phyloP scores from a whole-genome alignment of 2,329 filamentous ascomycete species.

The Aspergillus nomiae region DNA sequence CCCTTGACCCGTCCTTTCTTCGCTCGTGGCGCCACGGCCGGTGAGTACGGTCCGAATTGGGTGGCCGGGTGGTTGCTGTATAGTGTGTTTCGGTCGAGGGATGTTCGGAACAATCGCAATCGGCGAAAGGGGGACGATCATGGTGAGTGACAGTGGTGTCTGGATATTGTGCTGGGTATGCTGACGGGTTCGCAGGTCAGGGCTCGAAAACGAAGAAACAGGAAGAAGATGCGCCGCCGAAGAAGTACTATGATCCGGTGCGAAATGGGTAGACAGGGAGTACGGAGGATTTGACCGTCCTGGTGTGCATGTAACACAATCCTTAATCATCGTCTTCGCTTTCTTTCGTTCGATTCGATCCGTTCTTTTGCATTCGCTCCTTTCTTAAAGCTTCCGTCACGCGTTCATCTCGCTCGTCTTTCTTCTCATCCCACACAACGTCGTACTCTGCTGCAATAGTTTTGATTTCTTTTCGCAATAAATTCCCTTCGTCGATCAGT shows the following conservation, averaged over 20 bases:
- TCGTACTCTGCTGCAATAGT: constrained; percentile 83
- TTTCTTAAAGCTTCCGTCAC: constrained; percentile 57
- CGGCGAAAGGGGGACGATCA: constrained; percentile 39
- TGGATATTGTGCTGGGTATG: not conserved
- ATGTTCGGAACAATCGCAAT: constrained; percentile 50
- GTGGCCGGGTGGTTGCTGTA: constrained; percentile 50
- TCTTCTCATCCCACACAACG: constrained; percentile 81
- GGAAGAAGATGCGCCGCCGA: constrained; percentile 28
- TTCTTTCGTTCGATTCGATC: not conserved
- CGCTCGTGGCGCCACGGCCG: constrained; percentile 42
- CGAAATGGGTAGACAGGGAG: constrained; percentile 31
- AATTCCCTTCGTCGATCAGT: constrained; percentile 77
- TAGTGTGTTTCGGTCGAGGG: constrained; percentile 50
- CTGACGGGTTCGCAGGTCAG: constrained; percentile 16
- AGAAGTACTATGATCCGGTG: constrained; percentile 47
- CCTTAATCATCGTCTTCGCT: constrained; percentile 8
- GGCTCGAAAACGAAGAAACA: constrained; percentile 25
- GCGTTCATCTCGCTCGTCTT: constrained; percentile 68
- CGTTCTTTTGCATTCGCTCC: constrained; percentile 46
- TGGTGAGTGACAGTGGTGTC: not conserved
- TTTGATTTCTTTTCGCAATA: constrained; percentile 75
- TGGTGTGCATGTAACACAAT: not conserved
- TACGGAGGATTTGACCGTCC: not conserved
- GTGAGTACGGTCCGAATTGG: constrained; percentile 51
- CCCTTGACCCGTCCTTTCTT: constrained; percentile 43